phyloP scores from a whole-genome alignment of 805 yeast species.

The Candida patagonica region DNA sequence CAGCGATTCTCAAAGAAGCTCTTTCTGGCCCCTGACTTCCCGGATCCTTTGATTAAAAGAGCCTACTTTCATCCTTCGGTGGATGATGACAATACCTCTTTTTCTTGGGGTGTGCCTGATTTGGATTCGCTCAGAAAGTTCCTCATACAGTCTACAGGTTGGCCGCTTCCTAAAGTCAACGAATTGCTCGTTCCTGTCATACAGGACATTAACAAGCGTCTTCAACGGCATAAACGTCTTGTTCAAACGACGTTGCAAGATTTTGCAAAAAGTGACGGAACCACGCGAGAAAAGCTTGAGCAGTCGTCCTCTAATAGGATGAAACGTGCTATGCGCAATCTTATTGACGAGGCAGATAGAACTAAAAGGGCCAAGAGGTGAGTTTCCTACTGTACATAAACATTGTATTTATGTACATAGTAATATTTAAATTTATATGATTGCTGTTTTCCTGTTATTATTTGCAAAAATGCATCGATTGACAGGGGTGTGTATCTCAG shows the following conservation, averaged over 20 bases:
- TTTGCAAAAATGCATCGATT: no score
- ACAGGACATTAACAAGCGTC: conserved; percentile 50
- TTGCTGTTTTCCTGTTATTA: no score
- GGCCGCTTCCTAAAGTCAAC: conserved; percentile 70
- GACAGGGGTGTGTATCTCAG: no score
- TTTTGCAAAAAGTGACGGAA: conserved; percentile 7
- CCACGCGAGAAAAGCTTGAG: conserved; percentile 19
- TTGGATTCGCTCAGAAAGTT: conserved; percentile 67
- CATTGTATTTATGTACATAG: no score
- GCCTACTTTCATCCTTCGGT: conserved; percentile 80
- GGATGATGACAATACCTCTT: conserved; percentile 66
- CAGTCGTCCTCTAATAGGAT: conserved; percentile 19
- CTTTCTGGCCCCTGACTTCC: conserved; percentile 54
- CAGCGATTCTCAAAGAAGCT: conserved; percentile 46
- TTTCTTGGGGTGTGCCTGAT: conserved; percentile 88
- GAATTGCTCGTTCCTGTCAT: conserved; percentile 81
- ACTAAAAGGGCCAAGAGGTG: not conserved
- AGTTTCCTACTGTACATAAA: no score
- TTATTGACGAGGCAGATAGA: conserved; percentile 7
- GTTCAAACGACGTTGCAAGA: conserved; percentile 20
- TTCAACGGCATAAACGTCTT: not conserved
- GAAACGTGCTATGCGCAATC: conserved; percentile 16
- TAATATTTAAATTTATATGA: no score
- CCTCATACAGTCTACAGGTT: conserved; percentile 62
- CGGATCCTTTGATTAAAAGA: conserved; percentile 55